Evolutionary conservation across 495 filamentous ascomycete genomes (phyloP).

Genomic region (Aspergillus incahuasiensis): DNA sequence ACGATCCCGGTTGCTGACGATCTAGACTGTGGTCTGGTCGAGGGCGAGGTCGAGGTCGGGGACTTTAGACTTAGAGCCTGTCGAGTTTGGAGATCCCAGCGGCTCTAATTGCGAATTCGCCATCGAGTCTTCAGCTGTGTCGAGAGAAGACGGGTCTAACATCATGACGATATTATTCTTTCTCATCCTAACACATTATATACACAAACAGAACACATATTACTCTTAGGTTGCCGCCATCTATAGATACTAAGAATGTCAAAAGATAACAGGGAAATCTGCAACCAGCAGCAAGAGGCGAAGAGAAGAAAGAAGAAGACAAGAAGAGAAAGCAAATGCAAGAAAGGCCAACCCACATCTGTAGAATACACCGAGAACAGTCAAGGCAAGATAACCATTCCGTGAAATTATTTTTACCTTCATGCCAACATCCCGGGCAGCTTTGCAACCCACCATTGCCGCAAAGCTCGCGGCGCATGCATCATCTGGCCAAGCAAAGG

Average conservation of each 20-base stretch:
- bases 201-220: not conserved
- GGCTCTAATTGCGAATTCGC: too few species aligned
- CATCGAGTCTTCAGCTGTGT: too few species aligned
- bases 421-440: constrained; percentile 13
- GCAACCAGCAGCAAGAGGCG: constrained; percentile 14
- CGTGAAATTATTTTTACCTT: constrained; percentile 11
- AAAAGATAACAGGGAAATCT: constrained; percentile 9
- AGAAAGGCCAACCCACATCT: constrained; percentile 8
- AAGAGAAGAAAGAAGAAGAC: not conserved
- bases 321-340: not conserved
- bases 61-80: too few species aligned
- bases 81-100: too few species aligned
- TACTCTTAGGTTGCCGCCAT: constrained; percentile 14
- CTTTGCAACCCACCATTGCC: constrained; percentile 15
- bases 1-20: not conserved
- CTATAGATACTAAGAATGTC: constrained; percentile 12
- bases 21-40: not conserved
- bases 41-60: too few species aligned
- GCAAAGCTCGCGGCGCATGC: constrained; percentile 20
- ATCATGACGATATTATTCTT: not conserved
- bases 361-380: constrained; percentile 22
- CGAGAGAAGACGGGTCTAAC: too few species aligned
- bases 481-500: constrained; percentile 25
- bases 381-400: not conserved
- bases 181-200: not conserved